Percentiles rank a stretch among this genome's conserved stretches.
Evolutionary conservation across 169 alveolate genomes (phyloP).

Genomic region (Plasmodium gonderi): DNA sequence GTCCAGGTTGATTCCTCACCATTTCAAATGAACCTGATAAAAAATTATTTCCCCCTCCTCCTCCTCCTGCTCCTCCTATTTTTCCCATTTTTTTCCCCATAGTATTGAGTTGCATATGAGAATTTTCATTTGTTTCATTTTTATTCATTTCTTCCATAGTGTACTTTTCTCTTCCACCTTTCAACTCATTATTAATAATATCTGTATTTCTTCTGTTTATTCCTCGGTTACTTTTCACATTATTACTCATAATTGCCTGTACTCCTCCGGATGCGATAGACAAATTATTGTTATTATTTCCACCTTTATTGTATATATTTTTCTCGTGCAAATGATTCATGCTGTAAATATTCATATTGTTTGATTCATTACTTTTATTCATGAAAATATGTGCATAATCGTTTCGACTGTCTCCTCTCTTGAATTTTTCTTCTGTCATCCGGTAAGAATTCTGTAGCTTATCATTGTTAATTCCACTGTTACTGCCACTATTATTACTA

Average conservation of each 20-base stretch:
- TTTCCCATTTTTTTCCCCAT: neutral
- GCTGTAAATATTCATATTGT: neutral
- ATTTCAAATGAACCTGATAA: neutral
- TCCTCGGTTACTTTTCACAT: neutral
- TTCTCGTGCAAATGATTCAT: neutral
- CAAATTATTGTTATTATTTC: neutral
- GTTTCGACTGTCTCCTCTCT: conserved; percentile 13
- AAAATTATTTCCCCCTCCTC: neutral
- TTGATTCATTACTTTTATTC: conserved; percentile 18
- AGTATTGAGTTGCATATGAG: neutral
- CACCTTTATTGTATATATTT: neutral
- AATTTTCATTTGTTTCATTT: neutral
- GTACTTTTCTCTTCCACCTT: neutral
- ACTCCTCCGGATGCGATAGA: neutral
- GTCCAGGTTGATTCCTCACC: neutral
- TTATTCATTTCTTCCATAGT: neutral
- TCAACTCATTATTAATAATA: neutral
- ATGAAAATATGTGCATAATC: conserved; percentile 1
- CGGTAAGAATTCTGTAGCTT: neutral
- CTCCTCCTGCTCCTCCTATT: neutral
- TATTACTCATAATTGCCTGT: neutral
- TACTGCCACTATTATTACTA: neutral
- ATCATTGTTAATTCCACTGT: neutral
- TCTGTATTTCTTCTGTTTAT: neutral
- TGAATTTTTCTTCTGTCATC: conserved; percentile 23